Evolutionary conservation across 345 rosid genomes (phyloP), one percentile per base, ranked within the genome.

Genomic region (Hirschfeldia incana): DNA sequence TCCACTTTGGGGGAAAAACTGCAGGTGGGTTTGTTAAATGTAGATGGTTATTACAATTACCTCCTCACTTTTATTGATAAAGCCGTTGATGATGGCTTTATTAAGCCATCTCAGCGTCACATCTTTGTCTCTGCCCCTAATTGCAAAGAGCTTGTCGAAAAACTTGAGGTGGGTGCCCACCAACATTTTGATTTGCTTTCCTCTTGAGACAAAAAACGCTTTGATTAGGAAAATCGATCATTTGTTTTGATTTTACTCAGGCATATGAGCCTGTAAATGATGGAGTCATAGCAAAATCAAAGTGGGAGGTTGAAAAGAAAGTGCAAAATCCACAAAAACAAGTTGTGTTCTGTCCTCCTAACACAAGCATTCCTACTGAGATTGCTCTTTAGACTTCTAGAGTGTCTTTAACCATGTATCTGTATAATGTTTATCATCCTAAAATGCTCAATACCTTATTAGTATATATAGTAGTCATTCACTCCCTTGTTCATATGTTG

Each of bases 11-110:
- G 65, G 9, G 1, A 29, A 57, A 46, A 15, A 29, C 34, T 64
- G 80, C 85, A 94, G 98, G 98, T 94, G 81, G 98, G 98, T 58
- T 90, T 94, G 84, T 89, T 94, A 15, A 92, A 94, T 61, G 97
- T 94, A 61, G 98, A 92, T 85, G 98, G 98, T 5, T 94, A 92
- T 80, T 94, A 94, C 78, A 84, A 92, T 86, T 81, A 78, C 74
- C 89, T 94, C 16, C 90, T 94, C 63, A 88, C 89, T 27, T 87
- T 89, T 88, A 88, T 94, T 39, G 97, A 94, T 85, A 92, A 94
- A 88, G 98, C 97, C 79, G 97, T 94, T 74, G 97, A 91, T 76
- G 97, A 94, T 83, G 98, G 98, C 82, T 94, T 94, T 83, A 92
- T 94, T 57, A 83, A 85, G 42, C 97, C 98, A 16, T 91, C 90